Base-by-base conservation (phyloP, 1,139 yeast genomes). In the Zygoascus meyerae region DNA sequence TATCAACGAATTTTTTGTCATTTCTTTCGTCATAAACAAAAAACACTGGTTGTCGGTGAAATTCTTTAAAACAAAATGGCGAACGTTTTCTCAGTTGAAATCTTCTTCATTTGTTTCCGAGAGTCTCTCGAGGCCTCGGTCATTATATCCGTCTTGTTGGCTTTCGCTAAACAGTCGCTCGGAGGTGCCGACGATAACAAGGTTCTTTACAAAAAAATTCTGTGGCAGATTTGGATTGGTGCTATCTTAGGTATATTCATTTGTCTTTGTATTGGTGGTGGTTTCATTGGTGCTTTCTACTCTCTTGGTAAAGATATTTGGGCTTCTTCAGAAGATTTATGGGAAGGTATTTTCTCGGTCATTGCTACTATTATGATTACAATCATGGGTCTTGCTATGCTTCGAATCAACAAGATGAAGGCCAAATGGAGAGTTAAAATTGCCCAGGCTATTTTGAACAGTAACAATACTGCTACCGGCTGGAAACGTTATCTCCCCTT, bases 381-480 rank as follows among this genome's bases (percentile, higher is more conserved):
- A 2, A 59, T 81, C 43, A 89, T 90, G 96, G 97, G 97, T 45
- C 71, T 90, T 56, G 95, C 95, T 61, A 86, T 90, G 84, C 76
- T 90, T 58, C 78, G 97, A 64, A 76, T 90, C 63, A 87, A 90
- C 66, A 90, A 89, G 70, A 77, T 90, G 81, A 82, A 86, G 66
- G 92, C 81, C 59, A 90, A 89, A 68, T 90, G 96, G 87, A 81
- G 95, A 72, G 74, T 86, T 56, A 90, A 90, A 70, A 76, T 90
- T 60, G 95, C 96, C 14, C 77, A 75, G 54, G 86, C 94, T 34
- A 75, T 83, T 52, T 66, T 79, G 44, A 74, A 42, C 28, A 34
- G 46, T 12, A 41, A 75, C 37, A 59, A 59, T 10, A 39, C 33
- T n/a, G 30, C 40, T 14, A 50, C 36, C 44, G 67, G 67, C 47